Evolutionary conservation across 163 green algal genomes (phyloP), one percentile per base, ranked within the genome.

Genomic region (Picocystis sp.): DNA sequence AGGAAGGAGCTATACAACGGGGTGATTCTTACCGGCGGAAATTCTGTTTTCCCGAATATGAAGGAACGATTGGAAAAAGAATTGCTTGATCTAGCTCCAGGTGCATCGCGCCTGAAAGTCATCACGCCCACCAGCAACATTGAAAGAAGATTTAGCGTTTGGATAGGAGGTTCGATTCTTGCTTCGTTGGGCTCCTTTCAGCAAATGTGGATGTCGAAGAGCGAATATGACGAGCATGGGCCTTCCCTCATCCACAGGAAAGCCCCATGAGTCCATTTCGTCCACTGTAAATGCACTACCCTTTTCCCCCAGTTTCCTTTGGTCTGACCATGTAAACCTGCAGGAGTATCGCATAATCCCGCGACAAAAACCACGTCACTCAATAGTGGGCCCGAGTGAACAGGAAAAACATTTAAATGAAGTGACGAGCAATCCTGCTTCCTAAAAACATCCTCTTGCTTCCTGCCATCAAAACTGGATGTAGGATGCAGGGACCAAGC

Each of bases 101-200:
- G 34, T 22, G 22, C 24, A 9, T 48, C 22, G 1, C 23, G 41
- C 23, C 49, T 94, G 49, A 95, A 95, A 60, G 81, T 94, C 9
- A 72, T 77, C 3, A 72, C 77, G 25, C 73, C 80, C 11, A 47
- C 65, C 35, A 93, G 92, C 59, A 24, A 61, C 1, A 64, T 82
- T 13, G 89, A 97, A 69, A 67, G 85, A 23, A 69, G 78, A 8
- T 93, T 89, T 68, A 72, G 60, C 45, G 73, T 77, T 3, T 98
- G 88, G 89, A 92, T 98, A n/a, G 89, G 83, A 48, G 89, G 88
- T 34, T 92, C 77, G 54, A 95, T 98, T 55, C 71, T 98, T 35
- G 77, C 85, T 13, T 91, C 73, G 2, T 67, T 98, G 34, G 88
- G 88, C 8, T 86, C 81, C 5, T 98, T 98, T 66, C 88, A 98